A percentile compares a stretch with the other conserved stretches of the same genome.
These are phyloP conservation scores for Aspergillus leporis DNA, from an alignment of 495 filamentous ascomycete species.

Conservation along the genomic window DNA sequence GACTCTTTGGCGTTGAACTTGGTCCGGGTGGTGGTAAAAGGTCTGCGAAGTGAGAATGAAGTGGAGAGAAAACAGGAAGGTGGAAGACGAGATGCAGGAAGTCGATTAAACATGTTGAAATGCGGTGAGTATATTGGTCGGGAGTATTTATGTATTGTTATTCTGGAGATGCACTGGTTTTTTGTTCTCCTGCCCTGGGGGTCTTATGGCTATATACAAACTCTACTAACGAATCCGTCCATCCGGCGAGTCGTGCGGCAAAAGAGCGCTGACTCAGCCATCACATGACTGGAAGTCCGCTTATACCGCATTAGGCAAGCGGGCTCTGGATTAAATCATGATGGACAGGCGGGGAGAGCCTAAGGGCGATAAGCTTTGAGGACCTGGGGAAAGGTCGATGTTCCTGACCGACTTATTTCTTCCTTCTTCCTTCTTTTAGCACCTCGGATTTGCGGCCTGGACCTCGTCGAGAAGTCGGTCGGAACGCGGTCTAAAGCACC, in stretches of 20 bases:
- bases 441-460: not conserved
- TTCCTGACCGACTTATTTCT: slow-evolving; percentile 14
- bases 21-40: slow-evolving; percentile 17
- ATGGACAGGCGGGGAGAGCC: slow-evolving; percentile 35
- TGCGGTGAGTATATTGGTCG: not conserved
- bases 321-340: slow-evolving; percentile 18
- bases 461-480: not conserved
- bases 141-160: not conserved
- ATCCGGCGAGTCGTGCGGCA: not conserved
- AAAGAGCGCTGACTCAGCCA: slow-evolving; percentile 31
- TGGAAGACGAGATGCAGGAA: not conserved
- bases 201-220: too few species aligned
- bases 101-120: not conserved
- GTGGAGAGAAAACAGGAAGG: not conserved
- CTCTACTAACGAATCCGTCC: too few species aligned
- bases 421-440: slow-evolving; percentile 5
- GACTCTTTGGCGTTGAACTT: slow-evolving; percentile 16
- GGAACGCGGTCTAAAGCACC: not conserved
- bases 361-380: slow-evolving; percentile 36
- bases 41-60: slow-evolving; percentile 8
- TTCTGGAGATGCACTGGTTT: too few species aligned
- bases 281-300: slow-evolving; percentile 36
- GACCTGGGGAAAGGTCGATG: slow-evolving; percentile 15
- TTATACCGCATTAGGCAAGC: slow-evolving; percentile 23
- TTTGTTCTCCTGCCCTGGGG: too few species aligned